Base-by-base conservation (phyloP, 441 rosid species). In the Geranium incanum region DNA sequence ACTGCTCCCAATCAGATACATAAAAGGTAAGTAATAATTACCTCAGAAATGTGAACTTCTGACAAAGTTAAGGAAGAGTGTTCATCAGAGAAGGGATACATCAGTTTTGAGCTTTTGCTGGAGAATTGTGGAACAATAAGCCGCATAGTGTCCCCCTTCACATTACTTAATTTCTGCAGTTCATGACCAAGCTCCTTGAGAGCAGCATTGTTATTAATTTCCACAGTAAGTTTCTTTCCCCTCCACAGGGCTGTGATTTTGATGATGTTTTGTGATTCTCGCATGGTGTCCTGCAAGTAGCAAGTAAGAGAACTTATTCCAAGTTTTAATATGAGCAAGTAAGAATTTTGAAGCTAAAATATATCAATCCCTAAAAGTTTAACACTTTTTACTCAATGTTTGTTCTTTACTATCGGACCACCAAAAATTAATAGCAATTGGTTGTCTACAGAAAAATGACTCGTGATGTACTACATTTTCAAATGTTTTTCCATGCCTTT, bases 101-200 rank as follows among this genome's bases (percentile, higher is more conserved):
- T 43, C 86, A 92, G 74, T 74, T 68, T 87, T 21, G 97, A 89
- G 68, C 93, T 82, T 85, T 90, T 89, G 59, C 77, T 72, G 37
- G 85, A 75, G 65, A 77, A 48, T 60, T 75, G 75, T 23, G 99
- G 96, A 70, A 89, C 87, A 72, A 95, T 85, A 19, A 95, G 78
- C 66, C 87, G 84, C 84, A 95, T 75, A 0, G 98, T 92, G 78
- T 89, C 96, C 0, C 88, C 79, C 78, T 85, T 90, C 52, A 90
- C 91, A 74, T 79, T 78, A 0, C 97, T 85, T 82, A 92, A 76
- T 63, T 84, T 89, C 76, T 76, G 88, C 74, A 94, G 82, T 72
- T 88, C 90, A 73, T 80, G 80, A 36, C 97, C 97, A 18, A 94
- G 82, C 69, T 83, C 92, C 76, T 86, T 87, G 67, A 94, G 78